Conservation (phyloP, 2,329 filamentous ascomycete genomes). For the Aquanectria penicillioides region DNA sequence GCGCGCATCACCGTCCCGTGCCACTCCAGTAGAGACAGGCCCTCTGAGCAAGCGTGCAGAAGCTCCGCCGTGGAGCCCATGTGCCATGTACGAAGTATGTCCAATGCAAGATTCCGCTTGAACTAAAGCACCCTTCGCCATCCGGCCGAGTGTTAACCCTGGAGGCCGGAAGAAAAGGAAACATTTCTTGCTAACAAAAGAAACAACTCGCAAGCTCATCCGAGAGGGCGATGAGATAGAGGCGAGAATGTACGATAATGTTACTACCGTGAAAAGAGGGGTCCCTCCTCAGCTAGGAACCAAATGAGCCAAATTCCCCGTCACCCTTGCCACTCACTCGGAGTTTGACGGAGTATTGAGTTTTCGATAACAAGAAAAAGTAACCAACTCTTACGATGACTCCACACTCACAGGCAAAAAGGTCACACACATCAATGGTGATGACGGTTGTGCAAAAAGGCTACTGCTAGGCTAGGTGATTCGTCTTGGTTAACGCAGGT, state of each 20-base stretch:
- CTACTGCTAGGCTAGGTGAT: conserved; percentile 4
- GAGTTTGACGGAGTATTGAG: conserved; percentile 16
- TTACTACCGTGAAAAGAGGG: background rate
- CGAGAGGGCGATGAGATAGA: background rate
- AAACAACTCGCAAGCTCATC: background rate
- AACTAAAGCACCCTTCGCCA: conserved; percentile 33
- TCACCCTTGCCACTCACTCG: conserved; percentile 15
- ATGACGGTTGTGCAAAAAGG: background rate
- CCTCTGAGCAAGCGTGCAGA: conserved; percentile 25
- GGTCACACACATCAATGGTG: background rate
- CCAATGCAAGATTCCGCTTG: conserved; percentile 45
- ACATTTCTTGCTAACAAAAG: conserved; percentile 1
- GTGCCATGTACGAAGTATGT: conserved; percentile 18
- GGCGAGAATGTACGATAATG: background rate
- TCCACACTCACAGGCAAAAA: conserved; percentile 12
- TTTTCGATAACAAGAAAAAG: conserved; percentile 15
- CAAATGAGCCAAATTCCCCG: background rate
- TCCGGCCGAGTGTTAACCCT: conserved; percentile 26
- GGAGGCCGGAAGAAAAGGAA: conserved; percentile 22
- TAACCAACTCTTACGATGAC: conserved; percentile 14
- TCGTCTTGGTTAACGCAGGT: conserved; percentile 21
- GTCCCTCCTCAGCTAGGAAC: background rate
- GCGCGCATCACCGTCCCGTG: conserved; percentile 30
- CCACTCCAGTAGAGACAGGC: conserved; percentile 24
- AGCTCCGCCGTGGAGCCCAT: conserved; percentile 31